Evolutionary conservation across 2,329 filamentous ascomycete species (phyloP).

Genomic region (Plectosphaerella plurivora): DNA sequence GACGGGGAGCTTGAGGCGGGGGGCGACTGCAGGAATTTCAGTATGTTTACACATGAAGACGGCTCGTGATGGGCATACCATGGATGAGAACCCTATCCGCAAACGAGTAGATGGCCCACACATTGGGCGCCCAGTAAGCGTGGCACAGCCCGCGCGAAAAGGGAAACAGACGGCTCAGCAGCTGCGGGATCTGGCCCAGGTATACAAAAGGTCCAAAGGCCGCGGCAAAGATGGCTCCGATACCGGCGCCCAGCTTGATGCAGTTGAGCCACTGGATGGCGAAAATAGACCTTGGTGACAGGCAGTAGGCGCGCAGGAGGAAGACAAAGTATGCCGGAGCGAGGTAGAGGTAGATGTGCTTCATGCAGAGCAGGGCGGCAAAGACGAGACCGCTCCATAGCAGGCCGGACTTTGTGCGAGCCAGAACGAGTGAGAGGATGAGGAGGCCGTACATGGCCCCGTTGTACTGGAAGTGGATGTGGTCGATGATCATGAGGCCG

Average conservation of each 20-base stretch:
- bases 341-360: conserved; percentile 97
- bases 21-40: conserved; percentile 57
- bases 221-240: conserved; percentile 66
- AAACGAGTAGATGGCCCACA: conserved; percentile 97
- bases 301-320: conserved; percentile 82
- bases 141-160: conserved; percentile 93
- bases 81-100: conserved; percentile 77
- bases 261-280: conserved; percentile 73
- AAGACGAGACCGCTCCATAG: conserved; percentile 79
- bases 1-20: conserved; percentile 70
- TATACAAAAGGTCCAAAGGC: conserved; percentile 87
- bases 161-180: conserved; percentile 82
- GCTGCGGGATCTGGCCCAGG: conserved; percentile 77
- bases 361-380: conserved; percentile 82
- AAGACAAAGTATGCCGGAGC: conserved; percentile 95
- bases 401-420: conserved; percentile 69
- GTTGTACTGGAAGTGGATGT: conserved; percentile 99
- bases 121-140: conserved; percentile 96
- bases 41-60: neutral
- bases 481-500: conserved; percentile 92
- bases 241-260: conserved; percentile 73
- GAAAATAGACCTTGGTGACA: conserved; percentile 73
- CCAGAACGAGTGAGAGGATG: conserved; percentile 79
- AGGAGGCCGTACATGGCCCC: conserved; percentile 92
- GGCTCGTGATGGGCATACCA: conserved; percentile 45